Evolutionary conservation across 75 land plant genomes (phyloP).

Genomic region (Cryptomeria japonica): DNA sequence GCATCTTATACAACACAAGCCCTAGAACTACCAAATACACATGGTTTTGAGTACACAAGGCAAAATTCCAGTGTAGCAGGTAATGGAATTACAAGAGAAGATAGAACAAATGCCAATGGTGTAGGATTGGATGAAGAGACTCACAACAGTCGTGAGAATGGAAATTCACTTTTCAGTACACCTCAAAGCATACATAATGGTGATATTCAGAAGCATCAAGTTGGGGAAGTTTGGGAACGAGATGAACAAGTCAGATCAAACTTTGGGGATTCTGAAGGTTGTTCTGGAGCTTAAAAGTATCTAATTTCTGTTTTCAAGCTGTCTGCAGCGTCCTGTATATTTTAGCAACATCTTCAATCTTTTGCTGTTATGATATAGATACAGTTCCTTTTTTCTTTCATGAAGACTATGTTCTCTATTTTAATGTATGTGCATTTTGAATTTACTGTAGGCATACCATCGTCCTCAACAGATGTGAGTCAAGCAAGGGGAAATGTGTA

Average conservation of each 20-base stretch:
- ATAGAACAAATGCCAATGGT: conserved; percentile 2
- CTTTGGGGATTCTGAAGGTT: conserved; percentile 67
- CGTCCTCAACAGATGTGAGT: conserved; percentile 28
- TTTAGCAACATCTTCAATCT: not conserved
- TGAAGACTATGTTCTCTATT: not conserved
- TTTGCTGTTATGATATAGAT: not conserved
- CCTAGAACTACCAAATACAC: conserved; percentile 74
- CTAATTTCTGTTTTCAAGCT: not conserved
- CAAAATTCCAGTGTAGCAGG: conserved; percentile 14
- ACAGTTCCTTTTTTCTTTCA: not conserved
- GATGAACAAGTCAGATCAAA: conserved; percentile 27
- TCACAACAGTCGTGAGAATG: conserved; percentile 28
- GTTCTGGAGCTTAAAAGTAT: not conserved
- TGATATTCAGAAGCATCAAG: conserved; percentile 16
- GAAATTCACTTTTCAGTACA: conserved; percentile 20
- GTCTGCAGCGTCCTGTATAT: not conserved
- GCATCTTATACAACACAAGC: conserved; percentile 95
- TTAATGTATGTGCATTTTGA: not conserved
- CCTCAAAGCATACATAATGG: conserved; percentile 36
- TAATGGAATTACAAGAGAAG: conserved; percentile 8
- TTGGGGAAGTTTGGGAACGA: conserved; percentile 23
- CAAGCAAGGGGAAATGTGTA: conserved; percentile 28
- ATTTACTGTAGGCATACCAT: conserved; percentile 37
- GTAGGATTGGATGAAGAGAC: conserved; percentile 7
- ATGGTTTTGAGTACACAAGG: conserved; percentile 62